A percentile compares a stretch with the other conserved stretches of the same genome.
Conservation (phyloP, 768 basidiomycete genomes). For the Psilocybe sp. region DNA sequence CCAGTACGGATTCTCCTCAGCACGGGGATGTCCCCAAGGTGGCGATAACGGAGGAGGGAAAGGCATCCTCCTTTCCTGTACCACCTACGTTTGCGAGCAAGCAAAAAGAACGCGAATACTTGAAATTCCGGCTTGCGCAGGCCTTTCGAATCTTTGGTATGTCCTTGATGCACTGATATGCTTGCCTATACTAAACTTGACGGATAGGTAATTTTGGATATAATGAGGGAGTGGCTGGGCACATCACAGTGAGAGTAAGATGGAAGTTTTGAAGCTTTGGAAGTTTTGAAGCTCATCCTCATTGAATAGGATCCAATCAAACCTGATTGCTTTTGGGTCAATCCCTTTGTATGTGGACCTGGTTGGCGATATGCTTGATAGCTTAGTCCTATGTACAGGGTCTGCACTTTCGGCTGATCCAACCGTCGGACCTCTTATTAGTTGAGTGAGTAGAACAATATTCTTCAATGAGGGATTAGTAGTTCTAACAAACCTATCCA, state of each 20-base stretch:
- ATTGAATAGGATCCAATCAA: conserved; percentile 34
- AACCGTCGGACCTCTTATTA: conserved; percentile 40
- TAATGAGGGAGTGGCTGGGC: conserved; percentile 47
- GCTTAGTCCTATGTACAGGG: conserved; percentile 23
- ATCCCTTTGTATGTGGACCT: conserved; percentile 34
- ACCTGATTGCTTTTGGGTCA: conserved; percentile 45
- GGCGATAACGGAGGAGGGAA: conserved; percentile 14
- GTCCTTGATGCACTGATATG: background rate
- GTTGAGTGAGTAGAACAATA: conserved; percentile 32
- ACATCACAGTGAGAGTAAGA: conserved; percentile 45
- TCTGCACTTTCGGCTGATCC: conserved; percentile 43
- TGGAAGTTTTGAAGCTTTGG: background rate
- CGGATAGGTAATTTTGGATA: conserved; percentile 35
- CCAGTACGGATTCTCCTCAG: background rate
- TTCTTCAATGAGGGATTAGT: background rate
- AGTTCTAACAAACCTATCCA: conserved; percentile 6
- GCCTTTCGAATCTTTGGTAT: conserved; percentile 44
- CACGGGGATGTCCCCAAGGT: conserved; percentile 4
- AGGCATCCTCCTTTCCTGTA: conserved; percentile 14
- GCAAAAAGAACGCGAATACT: conserved; percentile 36
- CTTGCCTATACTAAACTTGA: background rate
- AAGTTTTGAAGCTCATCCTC: background rate
- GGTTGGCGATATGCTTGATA: background rate
- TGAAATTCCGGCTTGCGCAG: conserved; percentile 44
- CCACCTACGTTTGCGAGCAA: conserved; percentile 32